These are phyloP conservation scores for Proliferodiscus dingleyae DNA, from an alignment of 2,329 filamentous ascomycete genomes.

Conservation along the genomic window DNA sequence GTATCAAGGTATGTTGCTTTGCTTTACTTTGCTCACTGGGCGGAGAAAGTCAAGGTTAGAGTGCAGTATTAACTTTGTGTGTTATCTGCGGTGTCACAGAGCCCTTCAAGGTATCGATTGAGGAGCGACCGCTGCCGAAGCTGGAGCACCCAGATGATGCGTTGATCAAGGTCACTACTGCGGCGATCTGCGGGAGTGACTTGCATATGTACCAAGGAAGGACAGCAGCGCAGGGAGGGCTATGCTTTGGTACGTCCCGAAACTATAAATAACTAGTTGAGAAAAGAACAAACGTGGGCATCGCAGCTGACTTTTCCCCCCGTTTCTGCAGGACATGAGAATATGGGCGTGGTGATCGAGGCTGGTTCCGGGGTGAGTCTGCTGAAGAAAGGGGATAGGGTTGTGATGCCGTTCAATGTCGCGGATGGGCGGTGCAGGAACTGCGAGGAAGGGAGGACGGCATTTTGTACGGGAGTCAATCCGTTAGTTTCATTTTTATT, in stretches of 20 bases:
- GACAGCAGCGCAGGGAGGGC: constrained; percentile 55
- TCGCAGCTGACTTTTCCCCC: constrained; percentile 54
- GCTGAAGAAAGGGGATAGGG: constrained; percentile 67
- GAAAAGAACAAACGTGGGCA: no score
- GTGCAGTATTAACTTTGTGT: no score
- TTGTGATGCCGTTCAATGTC: constrained; percentile 79
- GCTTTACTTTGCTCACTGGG: no score
- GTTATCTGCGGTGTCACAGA: constrained; percentile 5
- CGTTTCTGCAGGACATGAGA: constrained; percentile 69
- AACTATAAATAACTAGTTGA: constrained; percentile 43
- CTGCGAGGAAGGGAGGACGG: constrained; percentile 71
- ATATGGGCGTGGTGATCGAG: constrained; percentile 70
- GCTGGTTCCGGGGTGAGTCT: constrained; percentile 63
- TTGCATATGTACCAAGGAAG: constrained; percentile 60
- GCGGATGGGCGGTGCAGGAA: constrained; percentile 82
- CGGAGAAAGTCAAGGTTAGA: not conserved
- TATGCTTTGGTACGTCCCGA: constrained; percentile 48
- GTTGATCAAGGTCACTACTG: constrained; percentile 42
- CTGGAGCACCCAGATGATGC: constrained; percentile 47
- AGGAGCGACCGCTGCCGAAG: constrained; percentile 52
- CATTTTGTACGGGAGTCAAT: constrained; percentile 68
- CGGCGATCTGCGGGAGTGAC: constrained; percentile 20
- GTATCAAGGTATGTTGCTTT: constrained; percentile 18
- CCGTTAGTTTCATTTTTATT: constrained; percentile 45
- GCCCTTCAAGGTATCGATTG: constrained; percentile 47